phyloP scores from a whole-genome alignment of 1,284 basidiomycete species.

The Flammula alnicola region DNA sequence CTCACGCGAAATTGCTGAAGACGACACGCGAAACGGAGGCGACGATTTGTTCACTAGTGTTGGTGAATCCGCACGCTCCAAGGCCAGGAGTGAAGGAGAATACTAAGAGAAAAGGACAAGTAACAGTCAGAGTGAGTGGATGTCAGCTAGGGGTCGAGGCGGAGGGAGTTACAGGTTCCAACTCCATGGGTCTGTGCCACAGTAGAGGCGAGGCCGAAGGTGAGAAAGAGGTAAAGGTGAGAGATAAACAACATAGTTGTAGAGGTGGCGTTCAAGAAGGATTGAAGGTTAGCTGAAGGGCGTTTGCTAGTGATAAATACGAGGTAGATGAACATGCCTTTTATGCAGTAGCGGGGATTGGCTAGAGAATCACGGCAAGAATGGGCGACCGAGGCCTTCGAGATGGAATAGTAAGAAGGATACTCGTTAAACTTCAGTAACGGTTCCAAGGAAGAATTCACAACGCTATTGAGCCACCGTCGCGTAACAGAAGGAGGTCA shows the following conservation, averaged over 20 bases:
- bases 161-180: slow-evolving; percentile 1
- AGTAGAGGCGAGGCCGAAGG: not conserved
- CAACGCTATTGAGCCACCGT: not conserved
- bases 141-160: not conserved
- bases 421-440: too few relatives aligned
- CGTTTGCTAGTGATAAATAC: not conserved
- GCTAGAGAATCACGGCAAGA: not conserved
- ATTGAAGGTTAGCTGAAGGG: not conserved
- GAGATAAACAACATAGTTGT: not conserved
- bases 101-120: slow-evolving; percentile 26
- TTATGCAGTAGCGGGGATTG: not conserved
- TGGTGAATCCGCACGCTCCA: slow-evolving; percentile 49
- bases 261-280: not conserved
- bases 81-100: slow-evolving; percentile 43
- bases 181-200: slow-evolving; percentile 6
- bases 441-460: not conserved
- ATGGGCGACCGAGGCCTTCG: too few relatives aligned
- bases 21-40: slow-evolving; percentile 42
- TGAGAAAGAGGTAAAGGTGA: not conserved
- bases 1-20: slow-evolving; percentile 46
- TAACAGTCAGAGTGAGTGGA: not conserved
- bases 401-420: too few relatives aligned
- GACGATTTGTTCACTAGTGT: slow-evolving; percentile 42
- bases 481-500: slow-evolving; percentile 4
- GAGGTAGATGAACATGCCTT: not conserved